These are phyloP conservation scores for Aspergillus spinulosporus DNA, from an alignment of 2,329 filamentous ascomycete species.

Conservation along the genomic window DNA sequence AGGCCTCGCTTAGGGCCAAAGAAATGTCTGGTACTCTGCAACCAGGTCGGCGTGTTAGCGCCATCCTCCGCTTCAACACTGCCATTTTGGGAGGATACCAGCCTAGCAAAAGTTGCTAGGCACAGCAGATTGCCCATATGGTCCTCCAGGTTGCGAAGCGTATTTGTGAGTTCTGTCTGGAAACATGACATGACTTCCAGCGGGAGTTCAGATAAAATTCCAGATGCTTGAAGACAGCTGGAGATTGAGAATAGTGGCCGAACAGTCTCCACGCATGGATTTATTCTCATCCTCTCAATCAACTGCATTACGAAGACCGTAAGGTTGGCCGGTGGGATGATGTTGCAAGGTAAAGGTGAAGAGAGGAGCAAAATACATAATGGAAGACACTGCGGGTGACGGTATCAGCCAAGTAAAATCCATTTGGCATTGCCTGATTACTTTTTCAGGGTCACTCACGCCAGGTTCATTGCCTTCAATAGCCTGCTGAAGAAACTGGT, in stretches of 20 bases:
- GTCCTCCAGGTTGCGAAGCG: constrained; percentile 40
- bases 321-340: constrained; percentile 36
- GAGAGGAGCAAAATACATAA: constrained; percentile 39
- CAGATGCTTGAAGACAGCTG: constrained; percentile 30
- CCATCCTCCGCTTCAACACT: constrained; percentile 16
- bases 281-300: constrained; percentile 30
- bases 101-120: constrained; percentile 41
- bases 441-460: constrained; percentile 25
- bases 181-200: constrained; percentile 37
- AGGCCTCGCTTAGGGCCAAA: constrained; percentile 41
- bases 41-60: constrained; percentile 30
- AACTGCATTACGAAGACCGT: constrained; percentile 35
- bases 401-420: neutral
- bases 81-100: constrained; percentile 26
- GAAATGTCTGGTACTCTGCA: constrained; percentile 39
- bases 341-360: constrained; percentile 30
- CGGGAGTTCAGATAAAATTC: constrained; percentile 32
- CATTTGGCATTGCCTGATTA: neutral
- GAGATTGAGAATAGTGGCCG: constrained; percentile 37
- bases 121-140: constrained; percentile 44
- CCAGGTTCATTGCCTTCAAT: constrained; percentile 29
- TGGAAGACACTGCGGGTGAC: constrained; percentile 28
- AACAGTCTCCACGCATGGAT: constrained; percentile 36
- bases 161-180: constrained; percentile 40
- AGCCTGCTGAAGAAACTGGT: constrained; percentile 36